phyloP scores from a whole-genome alignment of 345 rosid species.

The Eucalyptus curtisii region DNA sequence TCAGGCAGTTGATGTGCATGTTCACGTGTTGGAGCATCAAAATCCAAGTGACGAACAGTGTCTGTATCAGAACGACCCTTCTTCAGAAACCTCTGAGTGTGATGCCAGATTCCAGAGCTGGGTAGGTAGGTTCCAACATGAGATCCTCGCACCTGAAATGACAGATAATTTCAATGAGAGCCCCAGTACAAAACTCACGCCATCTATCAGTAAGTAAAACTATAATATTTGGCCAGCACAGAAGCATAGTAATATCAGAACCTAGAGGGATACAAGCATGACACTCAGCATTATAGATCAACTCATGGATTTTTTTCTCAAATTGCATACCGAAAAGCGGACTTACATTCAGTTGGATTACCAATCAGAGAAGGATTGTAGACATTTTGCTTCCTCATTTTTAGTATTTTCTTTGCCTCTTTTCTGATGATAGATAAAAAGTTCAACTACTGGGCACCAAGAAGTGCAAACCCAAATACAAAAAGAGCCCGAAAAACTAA shows the following conservation, averaged over 20 bases:
- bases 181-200: background rate
- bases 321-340: background rate
- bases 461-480: background rate
- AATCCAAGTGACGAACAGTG: slow-evolving; percentile 85
- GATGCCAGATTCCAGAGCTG: slow-evolving; percentile 92
- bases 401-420: background rate
- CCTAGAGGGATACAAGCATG: background rate
- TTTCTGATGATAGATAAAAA: background rate
- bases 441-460: background rate
- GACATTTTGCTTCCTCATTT: background rate
- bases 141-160: slow-evolving; percentile 75
- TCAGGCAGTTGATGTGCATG: slow-evolving; percentile 70
- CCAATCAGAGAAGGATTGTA: background rate
- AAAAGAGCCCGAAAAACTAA: background rate
- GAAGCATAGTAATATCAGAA: background rate
- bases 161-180: background rate
- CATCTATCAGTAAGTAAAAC: background rate
- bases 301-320: background rate
- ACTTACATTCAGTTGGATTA: background rate
- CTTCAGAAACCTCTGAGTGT: slow-evolving; percentile 76
- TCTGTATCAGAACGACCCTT: slow-evolving; percentile 41
- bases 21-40: slow-evolving; percentile 99
- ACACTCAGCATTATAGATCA: background rate
- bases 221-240: background rate
- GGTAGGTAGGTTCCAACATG: slow-evolving; percentile 95